Percentiles rank a stretch among this genome's conserved stretches.
phyloP scores from a whole-genome alignment of 208 protist genomes.

The Trypanosoma avium region DNA sequence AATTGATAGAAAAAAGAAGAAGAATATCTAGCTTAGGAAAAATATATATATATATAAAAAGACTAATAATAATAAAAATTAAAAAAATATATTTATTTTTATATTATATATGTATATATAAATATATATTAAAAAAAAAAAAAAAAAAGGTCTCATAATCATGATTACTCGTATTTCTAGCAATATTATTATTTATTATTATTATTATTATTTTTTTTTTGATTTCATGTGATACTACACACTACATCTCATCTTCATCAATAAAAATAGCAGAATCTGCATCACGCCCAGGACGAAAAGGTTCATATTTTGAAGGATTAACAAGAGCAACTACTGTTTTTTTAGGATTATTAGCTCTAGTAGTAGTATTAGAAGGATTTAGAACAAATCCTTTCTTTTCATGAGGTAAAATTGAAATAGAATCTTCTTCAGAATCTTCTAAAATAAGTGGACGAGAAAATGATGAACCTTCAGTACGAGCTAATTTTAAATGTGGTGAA shows the following conservation, averaged over 20 bases:
- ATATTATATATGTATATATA: constrained; percentile 16
- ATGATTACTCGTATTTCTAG: too few species aligned
- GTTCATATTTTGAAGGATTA: constrained; percentile 24
- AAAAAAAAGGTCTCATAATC: not conserved
- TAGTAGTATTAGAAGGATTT: too few species aligned
- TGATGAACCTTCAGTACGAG: not conserved
- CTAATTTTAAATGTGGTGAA: not conserved
- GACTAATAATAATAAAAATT: constrained; percentile 8
- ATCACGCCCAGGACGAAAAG: constrained; percentile 24
- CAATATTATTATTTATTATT: too few species aligned
- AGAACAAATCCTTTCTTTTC: not conserved
- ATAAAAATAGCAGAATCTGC: constrained; percentile 28
- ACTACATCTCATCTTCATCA: constrained; percentile 20
- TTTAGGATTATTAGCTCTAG: too few species aligned
- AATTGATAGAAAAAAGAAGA: constrained; percentile 1
- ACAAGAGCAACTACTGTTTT: constrained; percentile 1
- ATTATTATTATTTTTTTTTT: too few species aligned
- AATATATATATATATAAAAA: constrained; percentile 13
- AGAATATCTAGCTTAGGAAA: not conserved
- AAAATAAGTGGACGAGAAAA: not conserved
- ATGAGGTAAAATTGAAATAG: constrained; percentile 11
- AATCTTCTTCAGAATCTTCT: constrained; percentile 14
- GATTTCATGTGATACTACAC: too few species aligned
- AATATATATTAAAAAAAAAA: constrained; percentile 4
- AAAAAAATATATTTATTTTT: not conserved